Percentiles rank a stretch among this genome's conserved stretches.
Evolutionary conservation across 148 eudicot genomes (phyloP).

Genomic region (Diospyros kaki): DNA sequence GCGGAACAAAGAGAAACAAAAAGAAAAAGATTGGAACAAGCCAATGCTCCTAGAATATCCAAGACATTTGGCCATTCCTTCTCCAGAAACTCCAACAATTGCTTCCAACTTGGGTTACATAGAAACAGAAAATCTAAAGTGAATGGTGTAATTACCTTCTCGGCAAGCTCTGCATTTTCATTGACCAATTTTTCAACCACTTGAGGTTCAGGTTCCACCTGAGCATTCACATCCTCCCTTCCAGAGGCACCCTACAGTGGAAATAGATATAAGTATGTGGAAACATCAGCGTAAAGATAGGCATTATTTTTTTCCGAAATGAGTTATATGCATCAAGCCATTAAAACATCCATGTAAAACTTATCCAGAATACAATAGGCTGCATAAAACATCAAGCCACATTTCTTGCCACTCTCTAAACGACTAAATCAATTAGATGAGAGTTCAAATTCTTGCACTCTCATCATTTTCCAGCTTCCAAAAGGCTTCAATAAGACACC

Average conservation of each 20-base stretch:
- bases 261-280: background rate
- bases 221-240: slow-evolving; percentile 37
- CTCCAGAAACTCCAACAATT: background rate
- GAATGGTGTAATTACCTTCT: slow-evolving; percentile 46
- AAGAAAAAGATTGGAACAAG: background rate
- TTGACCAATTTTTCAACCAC: slow-evolving; percentile 53
- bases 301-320: background rate
- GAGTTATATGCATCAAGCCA: background rate
- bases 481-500: no score
- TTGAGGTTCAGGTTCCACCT: slow-evolving; percentile 48
- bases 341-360: no score
- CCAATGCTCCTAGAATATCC: background rate
- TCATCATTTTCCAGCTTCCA: no score
- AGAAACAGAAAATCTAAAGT: background rate
- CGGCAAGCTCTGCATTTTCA: slow-evolving; percentile 77
- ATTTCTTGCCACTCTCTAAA: no score
- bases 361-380: no score
- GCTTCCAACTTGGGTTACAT: background rate
- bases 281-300: background rate
- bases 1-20: background rate
- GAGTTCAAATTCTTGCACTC: no score
- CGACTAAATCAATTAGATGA: no score
- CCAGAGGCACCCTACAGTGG: slow-evolving; percentile 31
- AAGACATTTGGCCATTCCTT: background rate
- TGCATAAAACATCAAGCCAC: no score